Conservation (phyloP, 2,329 filamentous ascomycete species). For the Cladosporium phlei region DNA sequence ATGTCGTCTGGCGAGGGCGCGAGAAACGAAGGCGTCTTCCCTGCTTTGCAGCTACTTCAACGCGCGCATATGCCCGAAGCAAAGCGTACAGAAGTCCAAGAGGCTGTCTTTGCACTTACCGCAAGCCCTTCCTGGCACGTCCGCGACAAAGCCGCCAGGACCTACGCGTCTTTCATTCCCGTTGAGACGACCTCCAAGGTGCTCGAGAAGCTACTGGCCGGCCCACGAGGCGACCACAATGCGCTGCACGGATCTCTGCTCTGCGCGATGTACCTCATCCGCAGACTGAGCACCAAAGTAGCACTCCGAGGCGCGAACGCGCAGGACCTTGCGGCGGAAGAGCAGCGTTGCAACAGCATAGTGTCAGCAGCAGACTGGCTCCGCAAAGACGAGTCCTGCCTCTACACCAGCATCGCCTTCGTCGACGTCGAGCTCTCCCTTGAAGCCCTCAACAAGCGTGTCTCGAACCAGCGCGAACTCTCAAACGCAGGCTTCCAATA, state of each 20-base stretch:
- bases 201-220: conserved; percentile 14
- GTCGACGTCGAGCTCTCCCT: background rate
- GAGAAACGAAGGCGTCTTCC: conserved; percentile 65
- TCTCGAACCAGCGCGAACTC: background rate
- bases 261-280: conserved; percentile 23
- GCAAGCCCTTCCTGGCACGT: conserved; percentile 73
- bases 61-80: conserved; percentile 62
- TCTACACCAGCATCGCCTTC: conserved; percentile 9
- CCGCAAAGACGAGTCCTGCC: conserved; percentile 5
- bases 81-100: conserved; percentile 52
- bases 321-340: background rate
- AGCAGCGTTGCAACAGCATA: conserved; percentile 1
- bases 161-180: conserved; percentile 44
- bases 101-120: conserved; percentile 58
- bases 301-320: background rate
- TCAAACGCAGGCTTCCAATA: background rate
- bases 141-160: conserved; percentile 72
- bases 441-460: background rate
- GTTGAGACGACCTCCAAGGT: conserved; percentile 10
- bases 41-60: conserved; percentile 74
- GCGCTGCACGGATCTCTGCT: conserved; percentile 32
- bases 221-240: conserved; percentile 22
- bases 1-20: conserved; percentile 8
- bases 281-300: conserved; percentile 9
- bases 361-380: conserved; percentile 7